Evolutionary conservation across 768 basidiomycete genomes (phyloP), one percentile per base, ranked within the genome.

Genomic region (Tephrocybe rancida): DNA sequence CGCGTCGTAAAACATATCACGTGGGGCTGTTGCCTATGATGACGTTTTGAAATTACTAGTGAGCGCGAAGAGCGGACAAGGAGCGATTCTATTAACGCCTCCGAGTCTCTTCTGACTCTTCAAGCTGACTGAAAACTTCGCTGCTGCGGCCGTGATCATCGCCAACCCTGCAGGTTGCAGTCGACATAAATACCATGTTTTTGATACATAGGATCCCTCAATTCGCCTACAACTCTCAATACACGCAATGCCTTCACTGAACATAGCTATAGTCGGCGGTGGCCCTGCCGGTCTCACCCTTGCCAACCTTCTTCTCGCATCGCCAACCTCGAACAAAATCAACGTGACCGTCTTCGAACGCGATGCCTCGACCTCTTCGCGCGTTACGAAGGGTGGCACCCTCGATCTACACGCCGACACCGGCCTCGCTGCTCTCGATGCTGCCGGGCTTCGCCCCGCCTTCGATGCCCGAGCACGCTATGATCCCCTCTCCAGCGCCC

Each of bases 251-350:
- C 19, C 48, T 19, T 41, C 44, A n/a, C 44, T 59, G 46, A 52
- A 48, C 21, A 38, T 64, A 32, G 63, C 63, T 7, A 62, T 61
- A 29, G 52, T 61, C 18, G 60, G 58, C 19, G 64, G 58, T 21
- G 64, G 66, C 18, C 64, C 61, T 8, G 58, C 55, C 9, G 67
- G 67, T 18, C 60, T 69, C 37, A 66, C 60, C 11, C 63, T 69
- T 19, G 64, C 66, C 22, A 53, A 61, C 11, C 58, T 67, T 11
- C 62, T 67, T 3, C 21, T 32, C 25, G 13, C 21, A 14, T 21
- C 21, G 3, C 32, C 30, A 46, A 37, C 54, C 10, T 51, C 56
- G 25, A 22, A 60, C 26, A 14, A 39, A 8, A 54, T 61, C 24
- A 48, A 50, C 3, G 55, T 57, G 14, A 63, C 46, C 4, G 42